These are phyloP conservation scores for Claviceps paspali DNA, from an alignment of 2,329 filamentous ascomycete genomes.

Conservation along the genomic window DNA sequence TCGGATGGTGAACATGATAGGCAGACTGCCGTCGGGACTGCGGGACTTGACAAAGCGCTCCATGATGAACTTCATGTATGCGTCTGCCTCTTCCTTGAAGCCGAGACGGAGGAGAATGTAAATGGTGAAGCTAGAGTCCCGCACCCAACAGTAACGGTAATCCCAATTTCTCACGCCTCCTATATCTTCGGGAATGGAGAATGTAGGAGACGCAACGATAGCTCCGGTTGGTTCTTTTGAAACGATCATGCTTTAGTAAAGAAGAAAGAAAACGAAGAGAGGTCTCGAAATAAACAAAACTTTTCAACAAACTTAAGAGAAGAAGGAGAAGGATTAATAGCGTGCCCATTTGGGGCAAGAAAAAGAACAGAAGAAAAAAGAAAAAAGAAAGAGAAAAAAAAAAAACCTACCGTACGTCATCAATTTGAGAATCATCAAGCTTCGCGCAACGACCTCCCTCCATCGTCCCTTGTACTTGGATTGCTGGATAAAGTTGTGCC, in stretches of 20 bases:
- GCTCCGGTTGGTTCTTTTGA: slow-evolving; percentile 56
- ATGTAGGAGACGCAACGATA: slow-evolving; percentile 62
- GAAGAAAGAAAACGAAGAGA: not conserved
- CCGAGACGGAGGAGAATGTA: slow-evolving; percentile 65
- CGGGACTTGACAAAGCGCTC: slow-evolving; percentile 50
- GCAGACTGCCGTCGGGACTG: slow-evolving; percentile 45
- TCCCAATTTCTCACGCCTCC: slow-evolving; percentile 55
- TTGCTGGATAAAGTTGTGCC: slow-evolving; percentile 58
- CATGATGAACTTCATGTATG: slow-evolving; percentile 66
- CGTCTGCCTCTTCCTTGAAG: slow-evolving; percentile 60
- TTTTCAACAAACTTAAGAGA: too few relatives aligned
- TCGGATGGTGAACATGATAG: slow-evolving; percentile 70
- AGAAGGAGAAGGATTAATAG: not conserved
- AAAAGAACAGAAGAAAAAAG: not conserved
- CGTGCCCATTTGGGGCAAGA: too few relatives aligned
- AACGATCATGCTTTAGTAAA: not conserved
- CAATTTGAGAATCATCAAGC: slow-evolving; percentile 60
- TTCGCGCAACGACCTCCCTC: slow-evolving; percentile 55
- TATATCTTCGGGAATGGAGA: slow-evolving; percentile 61
- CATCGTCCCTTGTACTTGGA: slow-evolving; percentile 58
- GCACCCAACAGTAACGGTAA: slow-evolving; percentile 65
- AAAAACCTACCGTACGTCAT: slow-evolving; percentile 41
- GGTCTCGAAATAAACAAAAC: too few relatives aligned
- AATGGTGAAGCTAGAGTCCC: slow-evolving; percentile 63
- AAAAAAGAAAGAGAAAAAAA: not conserved